Conservation (phyloP, 169 alveolate genomes). For the Miamiensis avidus region DNA sequence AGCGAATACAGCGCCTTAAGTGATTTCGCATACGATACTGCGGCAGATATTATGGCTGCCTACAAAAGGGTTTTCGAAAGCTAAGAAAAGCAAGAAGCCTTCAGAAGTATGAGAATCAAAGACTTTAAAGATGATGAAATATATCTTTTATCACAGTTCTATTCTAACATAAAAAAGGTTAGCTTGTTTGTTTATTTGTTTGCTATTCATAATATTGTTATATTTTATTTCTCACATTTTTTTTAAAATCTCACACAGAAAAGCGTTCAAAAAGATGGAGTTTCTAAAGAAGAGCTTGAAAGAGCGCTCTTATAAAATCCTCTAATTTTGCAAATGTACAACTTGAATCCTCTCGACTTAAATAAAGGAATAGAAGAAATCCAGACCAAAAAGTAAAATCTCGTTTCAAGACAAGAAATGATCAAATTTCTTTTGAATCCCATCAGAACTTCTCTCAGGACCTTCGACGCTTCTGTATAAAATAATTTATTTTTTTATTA, state of each 20-base stretch:
- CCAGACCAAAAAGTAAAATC: neutral
- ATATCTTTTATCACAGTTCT: no score
- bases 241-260: neutral
- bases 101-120: neutral
- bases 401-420: neutral
- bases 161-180: neutral
- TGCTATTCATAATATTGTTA: neutral
- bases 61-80: neutral
- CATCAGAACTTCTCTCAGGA: neutral
- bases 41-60: neutral
- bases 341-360: neutral
- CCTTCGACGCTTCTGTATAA: neutral
- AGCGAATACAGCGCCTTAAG: neutral
- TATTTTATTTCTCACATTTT: no score
- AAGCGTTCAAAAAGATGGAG: neutral
- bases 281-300: neutral
- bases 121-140: neutral
- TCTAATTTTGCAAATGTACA: neutral
- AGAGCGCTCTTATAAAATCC: neutral
- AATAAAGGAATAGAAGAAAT: neutral
- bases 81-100: neutral
- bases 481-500: no score
- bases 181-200: neutral
- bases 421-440: neutral
- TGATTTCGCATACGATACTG: neutral